Percentiles rank a stretch among this genome's conserved stretches.
Evolutionary conservation across 768 basidiomycete species (phyloP).

Genomic region (Naganishia onofrii): DNA sequence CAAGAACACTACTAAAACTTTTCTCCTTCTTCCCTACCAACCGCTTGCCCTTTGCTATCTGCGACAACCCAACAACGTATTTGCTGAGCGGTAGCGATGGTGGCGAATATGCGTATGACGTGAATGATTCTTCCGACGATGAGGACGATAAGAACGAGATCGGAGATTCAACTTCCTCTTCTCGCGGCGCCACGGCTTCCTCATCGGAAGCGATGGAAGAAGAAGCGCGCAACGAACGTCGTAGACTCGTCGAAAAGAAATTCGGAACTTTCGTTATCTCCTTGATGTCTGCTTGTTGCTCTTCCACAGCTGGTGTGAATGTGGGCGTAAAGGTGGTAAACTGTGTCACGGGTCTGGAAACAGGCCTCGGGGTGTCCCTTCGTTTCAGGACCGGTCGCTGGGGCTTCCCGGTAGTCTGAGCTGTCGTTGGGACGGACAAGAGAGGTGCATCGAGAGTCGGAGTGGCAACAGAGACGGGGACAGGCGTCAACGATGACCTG

Average conservation of each 20-base stretch:
- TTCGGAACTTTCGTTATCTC: neutral
- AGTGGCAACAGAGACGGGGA: too few species aligned
- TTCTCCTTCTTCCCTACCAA: neutral
- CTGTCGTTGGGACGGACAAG: neutral
- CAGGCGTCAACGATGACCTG: neutral
- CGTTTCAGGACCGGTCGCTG: conserved; percentile 3
- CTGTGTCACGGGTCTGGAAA: neutral
- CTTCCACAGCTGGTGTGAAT: neutral
- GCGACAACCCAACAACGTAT: too few species aligned
- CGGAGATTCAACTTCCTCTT: neutral
- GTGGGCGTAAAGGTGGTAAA: neutral
- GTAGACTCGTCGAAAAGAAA: conserved; percentile 14
- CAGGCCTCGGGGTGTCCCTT: conserved; percentile 5
- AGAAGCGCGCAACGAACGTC: neutral
- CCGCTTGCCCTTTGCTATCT: too few species aligned
- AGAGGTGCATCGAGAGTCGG: neutral
- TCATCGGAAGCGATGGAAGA: neutral
- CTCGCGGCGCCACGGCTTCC: neutral
- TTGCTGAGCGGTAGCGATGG: neutral
- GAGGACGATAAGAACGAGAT: neutral
- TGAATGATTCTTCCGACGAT: neutral
- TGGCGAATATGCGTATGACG: conserved; percentile 13
- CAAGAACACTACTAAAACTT: conserved; percentile 15
- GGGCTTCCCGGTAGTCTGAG: neutral
- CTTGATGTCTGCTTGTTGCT: too few species aligned